Conservation (phyloP, 2,329 filamentous ascomycete species). For the Ophiostoma himal-ulmi region DNA sequence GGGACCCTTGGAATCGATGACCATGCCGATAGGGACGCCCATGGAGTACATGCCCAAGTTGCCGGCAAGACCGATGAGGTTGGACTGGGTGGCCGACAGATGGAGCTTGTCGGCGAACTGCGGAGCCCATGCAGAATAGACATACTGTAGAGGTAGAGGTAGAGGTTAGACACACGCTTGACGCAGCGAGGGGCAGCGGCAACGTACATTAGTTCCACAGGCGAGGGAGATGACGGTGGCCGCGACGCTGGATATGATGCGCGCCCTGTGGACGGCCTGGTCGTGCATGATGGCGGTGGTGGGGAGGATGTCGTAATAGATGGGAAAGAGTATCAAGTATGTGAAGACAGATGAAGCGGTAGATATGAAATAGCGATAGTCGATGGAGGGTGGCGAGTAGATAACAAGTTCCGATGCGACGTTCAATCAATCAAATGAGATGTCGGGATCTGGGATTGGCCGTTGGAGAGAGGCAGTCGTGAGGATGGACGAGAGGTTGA, state of each 20-base stretch:
- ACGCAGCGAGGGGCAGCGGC: background rate
- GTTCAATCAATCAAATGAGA: slow-evolving; percentile 11
- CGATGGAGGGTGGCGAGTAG: background rate
- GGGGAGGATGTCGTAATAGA: background rate
- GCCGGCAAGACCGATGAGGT: slow-evolving; percentile 79
- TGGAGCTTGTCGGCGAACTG: slow-evolving; percentile 84
- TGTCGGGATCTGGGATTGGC: background rate
- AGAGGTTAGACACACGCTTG: background rate
- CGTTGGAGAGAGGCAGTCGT: too few relatives aligned
- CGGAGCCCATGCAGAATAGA: slow-evolving; percentile 95
- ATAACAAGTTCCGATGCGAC: slow-evolving; percentile 5
- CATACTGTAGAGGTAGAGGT: slow-evolving; percentile 58
- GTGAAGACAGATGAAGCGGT: background rate
- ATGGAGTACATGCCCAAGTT: slow-evolving; percentile 91
- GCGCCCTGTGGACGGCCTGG: slow-evolving; percentile 41
- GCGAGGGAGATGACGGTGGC: slow-evolving; percentile 80
- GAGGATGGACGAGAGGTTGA: background rate
- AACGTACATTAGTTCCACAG: slow-evolving; percentile 81
- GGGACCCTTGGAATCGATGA: slow-evolving; percentile 78
- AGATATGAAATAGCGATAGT: background rate
- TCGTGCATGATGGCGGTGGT: slow-evolving; percentile 25
- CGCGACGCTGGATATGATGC: slow-evolving; percentile 76
- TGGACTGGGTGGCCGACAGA: slow-evolving; percentile 86
- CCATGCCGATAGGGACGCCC: slow-evolving; percentile 81
- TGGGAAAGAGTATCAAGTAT: background rate